Percentiles rank a stretch among this genome's conserved stretches.
These are phyloP conservation scores for Acanthamoeba culbertsoni DNA, from an alignment of 208 protist genomes.

Conservation along the genomic window DNA sequence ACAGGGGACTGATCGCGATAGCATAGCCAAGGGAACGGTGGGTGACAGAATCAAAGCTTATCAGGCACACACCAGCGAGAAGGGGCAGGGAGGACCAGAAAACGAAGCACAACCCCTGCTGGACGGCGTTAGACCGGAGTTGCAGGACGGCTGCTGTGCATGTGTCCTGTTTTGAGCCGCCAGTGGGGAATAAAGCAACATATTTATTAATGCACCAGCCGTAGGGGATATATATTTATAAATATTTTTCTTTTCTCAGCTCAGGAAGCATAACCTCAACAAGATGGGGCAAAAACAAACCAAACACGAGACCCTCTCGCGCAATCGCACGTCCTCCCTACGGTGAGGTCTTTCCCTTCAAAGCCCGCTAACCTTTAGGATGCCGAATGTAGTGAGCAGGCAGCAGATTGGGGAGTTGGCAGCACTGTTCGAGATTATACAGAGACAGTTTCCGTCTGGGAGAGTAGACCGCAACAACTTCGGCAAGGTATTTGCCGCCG, in stretches of 20 bases:
- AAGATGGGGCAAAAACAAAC: not conserved
- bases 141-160: not conserved
- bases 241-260: not conserved
- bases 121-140: not conserved
- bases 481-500: not conserved
- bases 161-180: not conserved
- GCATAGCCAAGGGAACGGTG: not conserved
- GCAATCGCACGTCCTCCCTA: not conserved
- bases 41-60: conserved; percentile 3
- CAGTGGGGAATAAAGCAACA: too few relatives aligned
- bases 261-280: not conserved
- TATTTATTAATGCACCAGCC: too few relatives aligned
- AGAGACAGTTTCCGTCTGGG: not conserved
- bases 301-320: not conserved
- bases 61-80: not conserved
- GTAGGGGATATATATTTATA: not conserved
- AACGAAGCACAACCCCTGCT: conserved; percentile 6
- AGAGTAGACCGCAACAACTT: not conserved
- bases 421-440: not conserved
- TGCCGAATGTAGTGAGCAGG: not conserved
- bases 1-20: not conserved
- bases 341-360: not conserved
- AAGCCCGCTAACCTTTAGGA: not conserved
- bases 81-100: not conserved
- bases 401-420: not conserved